Percentiles rank a stretch among this genome's conserved stretches.
phyloP scores from a whole-genome alignment of 345 rosid species.

The Eucalyptus sp. region DNA sequence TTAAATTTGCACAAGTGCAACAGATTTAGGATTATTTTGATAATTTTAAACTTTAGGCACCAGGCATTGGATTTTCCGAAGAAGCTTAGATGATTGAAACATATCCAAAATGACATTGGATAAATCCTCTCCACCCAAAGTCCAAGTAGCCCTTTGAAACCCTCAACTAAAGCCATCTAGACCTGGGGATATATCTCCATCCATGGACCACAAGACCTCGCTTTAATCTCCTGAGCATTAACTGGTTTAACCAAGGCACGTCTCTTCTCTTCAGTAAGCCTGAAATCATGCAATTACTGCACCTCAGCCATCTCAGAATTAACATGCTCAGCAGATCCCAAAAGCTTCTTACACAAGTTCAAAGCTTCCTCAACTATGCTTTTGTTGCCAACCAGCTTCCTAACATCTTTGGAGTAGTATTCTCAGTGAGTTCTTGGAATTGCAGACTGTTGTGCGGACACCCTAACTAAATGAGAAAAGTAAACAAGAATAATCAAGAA shows the following conservation, averaged over 20 bases:
- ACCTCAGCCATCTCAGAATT: background rate
- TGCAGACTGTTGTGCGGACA: background rate
- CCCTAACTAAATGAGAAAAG: too few relatives aligned
- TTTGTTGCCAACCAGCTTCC: background rate
- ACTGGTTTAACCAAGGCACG: background rate
- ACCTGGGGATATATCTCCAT: background rate
- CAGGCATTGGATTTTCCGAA: background rate
- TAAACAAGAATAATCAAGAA: too few relatives aligned
- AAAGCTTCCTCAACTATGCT: background rate
- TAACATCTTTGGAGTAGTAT: background rate
- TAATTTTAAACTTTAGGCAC: background rate
- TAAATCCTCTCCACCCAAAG: background rate
- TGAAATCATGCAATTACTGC: background rate
- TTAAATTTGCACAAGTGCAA: rapidly evolving
- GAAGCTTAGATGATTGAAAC: background rate
- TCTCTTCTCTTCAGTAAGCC: background rate
- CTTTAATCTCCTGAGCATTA: background rate
- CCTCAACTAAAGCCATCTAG: background rate
- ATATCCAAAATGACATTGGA: background rate
- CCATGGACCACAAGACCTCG: background rate
- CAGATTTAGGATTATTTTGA: background rate
- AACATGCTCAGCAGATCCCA: background rate
- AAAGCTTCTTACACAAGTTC: background rate
- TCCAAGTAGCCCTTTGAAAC: background rate
- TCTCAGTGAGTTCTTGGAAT: background rate